Conservation (phyloP, 305 asterid species). For the Stenogyne calaminthoides region DNA sequence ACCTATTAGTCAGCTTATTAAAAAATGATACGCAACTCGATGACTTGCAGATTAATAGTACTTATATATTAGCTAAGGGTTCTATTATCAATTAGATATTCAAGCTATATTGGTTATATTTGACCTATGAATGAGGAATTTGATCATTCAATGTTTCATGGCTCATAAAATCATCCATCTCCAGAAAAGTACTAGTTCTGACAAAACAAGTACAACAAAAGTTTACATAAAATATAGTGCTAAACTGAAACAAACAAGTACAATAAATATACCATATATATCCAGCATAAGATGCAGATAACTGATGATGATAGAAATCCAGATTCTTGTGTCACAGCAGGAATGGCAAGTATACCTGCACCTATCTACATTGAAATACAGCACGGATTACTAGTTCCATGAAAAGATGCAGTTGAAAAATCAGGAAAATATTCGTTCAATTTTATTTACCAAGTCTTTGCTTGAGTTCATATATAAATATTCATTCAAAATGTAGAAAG, state of each 20-base stretch:
- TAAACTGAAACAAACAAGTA: constrained; percentile 33
- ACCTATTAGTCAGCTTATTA: not conserved
- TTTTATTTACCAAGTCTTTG: not conserved
- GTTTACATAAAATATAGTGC: constrained; percentile 71
- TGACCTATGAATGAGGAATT: constrained; percentile 6
- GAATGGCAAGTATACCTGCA: constrained; percentile 95
- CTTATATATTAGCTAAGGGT: not conserved
- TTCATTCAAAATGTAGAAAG: not conserved
- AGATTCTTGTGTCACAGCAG: constrained; percentile 94
- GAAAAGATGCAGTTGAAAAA: not conserved
- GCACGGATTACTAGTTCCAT: not conserved
- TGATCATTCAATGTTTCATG: constrained; percentile 22
- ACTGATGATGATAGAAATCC: constrained; percentile 87
- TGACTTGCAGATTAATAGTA: constrained; percentile 1
- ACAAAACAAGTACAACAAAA: constrained; percentile 19
- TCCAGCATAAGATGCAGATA: constrained; percentile 80
- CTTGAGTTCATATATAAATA: not conserved
- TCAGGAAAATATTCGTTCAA: not conserved
- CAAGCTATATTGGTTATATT: not conserved
- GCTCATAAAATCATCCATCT: constrained; percentile 1
- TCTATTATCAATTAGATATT: not conserved
- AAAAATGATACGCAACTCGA: not conserved
- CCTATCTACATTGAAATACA: constrained; percentile 57
- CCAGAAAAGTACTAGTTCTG: constrained; percentile 3
- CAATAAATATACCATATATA: constrained; percentile 63